Percentiles rank a stretch among this genome's conserved stretches.
phyloP scores from a whole-genome alignment of 805 yeast species.

The Yamadazyma insecticola region DNA sequence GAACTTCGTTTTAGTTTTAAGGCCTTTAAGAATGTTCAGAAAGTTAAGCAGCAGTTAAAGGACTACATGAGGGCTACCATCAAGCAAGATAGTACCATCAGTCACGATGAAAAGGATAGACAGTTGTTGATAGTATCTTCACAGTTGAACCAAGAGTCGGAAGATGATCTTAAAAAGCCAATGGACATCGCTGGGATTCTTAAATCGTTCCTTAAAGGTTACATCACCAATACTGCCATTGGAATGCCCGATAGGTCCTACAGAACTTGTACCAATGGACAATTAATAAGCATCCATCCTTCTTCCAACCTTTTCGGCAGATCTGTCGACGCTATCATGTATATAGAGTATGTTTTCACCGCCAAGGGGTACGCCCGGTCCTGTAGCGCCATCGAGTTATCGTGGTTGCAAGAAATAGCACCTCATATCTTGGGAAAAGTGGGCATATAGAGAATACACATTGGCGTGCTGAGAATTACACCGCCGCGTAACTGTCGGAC shows the following conservation, averaged over 20 bases:
- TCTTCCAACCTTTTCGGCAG: constrained; percentile 83
- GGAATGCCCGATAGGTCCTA: constrained; percentile 94
- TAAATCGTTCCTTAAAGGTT: constrained; percentile 81
- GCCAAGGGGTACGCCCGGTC: constrained; percentile 88
- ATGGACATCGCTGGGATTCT: constrained; percentile 56
- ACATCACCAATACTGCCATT: constrained; percentile 82
- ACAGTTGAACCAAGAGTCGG: constrained; percentile 24
- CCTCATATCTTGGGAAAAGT: constrained; percentile 54
- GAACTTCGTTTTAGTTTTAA: constrained; percentile 70
- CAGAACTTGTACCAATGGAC: constrained; percentile 80
- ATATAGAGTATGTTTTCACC: constrained; percentile 90
- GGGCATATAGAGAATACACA: too few relatives aligned
- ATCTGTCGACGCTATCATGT: constrained; percentile 80
- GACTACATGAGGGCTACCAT: constrained; percentile 58
- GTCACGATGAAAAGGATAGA: constrained; percentile 20
- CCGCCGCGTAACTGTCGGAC: too few relatives aligned
- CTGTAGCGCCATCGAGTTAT: constrained; percentile 75
- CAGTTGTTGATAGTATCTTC: constrained; percentile 20
- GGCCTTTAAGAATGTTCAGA: constrained; percentile 73
- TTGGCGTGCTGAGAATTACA: too few relatives aligned
- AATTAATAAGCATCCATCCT: constrained; percentile 84
- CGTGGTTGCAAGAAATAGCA: constrained; percentile 83
- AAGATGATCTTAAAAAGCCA: constrained; percentile 17
- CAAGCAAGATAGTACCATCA: constrained; percentile 34
- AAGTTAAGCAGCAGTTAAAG: constrained; percentile 70